Base-by-base conservation (phyloP, 108 stramenopile species). In the Conticribra guillardii region DNA sequence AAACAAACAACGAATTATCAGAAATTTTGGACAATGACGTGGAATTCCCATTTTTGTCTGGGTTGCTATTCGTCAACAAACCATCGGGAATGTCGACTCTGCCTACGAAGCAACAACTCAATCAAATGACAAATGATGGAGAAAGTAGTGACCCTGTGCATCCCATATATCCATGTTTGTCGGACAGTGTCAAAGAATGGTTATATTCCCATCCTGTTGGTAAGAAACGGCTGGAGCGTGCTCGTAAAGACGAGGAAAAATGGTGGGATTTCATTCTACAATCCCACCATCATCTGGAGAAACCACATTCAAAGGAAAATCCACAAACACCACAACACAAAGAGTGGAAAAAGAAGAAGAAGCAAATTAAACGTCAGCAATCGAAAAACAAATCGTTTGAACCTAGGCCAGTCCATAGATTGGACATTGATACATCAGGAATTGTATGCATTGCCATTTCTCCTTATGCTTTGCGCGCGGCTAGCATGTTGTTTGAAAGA, bases 391-490 rank as follows among this genome's bases (percentile, higher is more conserved):
- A 44, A 30, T 11, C 63, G 22, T 80, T 74, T 74, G 67, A 67
- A 49, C 80, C 80, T 29, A 58, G 82, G 17, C 85, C 88, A 17
- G 84, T 84, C 45, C 88, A 90, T 75, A 80, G 89, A 58, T 71
- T 90, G 54, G 89, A 90, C 60, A 62, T 72, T 49, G 89, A 90
- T 73, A 90, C 89, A 21, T 72, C 69, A 19, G 89, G 89, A 1
- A 75, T 90, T 17, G 74, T 90, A 0, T 74, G 79, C 26, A 77
- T 87, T 49, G 85, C 77, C 34, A 57, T 85, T 16, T 84, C 84
- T 21, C 64, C 68, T 29, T 66, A 82, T 48, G 73, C 81, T 44
- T 76, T 74, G 22, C 80, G 83, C 1, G 18, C 58, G 27, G 67
- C 76, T 17, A 67, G 70, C 4, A 80, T 65, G 64, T 41, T 76